Percentiles rank a stretch among this genome's conserved stretches.
phyloP scores from a whole-genome alignment of 1,284 basidiomycete species.

The Vanrija pseudolonga region DNA sequence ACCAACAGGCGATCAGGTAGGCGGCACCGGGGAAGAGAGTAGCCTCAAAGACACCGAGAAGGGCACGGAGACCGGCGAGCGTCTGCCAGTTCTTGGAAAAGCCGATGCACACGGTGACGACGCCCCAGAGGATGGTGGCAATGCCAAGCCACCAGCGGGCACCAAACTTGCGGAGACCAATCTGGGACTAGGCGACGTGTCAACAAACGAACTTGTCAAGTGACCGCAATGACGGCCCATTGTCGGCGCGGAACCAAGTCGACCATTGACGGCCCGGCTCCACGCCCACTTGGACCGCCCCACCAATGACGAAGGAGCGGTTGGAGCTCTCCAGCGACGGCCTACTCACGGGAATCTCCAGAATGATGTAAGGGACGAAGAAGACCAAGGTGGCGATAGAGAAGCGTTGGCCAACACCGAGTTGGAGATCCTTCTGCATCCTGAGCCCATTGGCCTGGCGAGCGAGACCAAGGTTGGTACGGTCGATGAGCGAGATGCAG shows the following conservation, averaged over 20 bases:
- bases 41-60: conserved; percentile 47
- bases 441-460: conserved; percentile 8
- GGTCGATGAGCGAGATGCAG: conserved; percentile 13
- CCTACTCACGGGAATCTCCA: neutral
- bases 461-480: conserved; percentile 23
- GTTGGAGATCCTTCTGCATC: conserved; percentile 28
- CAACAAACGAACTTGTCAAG: neutral
- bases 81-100: conserved; percentile 38
- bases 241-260: too few relatives aligned
- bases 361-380: conserved; percentile 34
- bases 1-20: conserved; percentile 51
- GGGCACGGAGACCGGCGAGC: conserved; percentile 45
- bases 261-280: too few relatives aligned
- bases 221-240: too few relatives aligned
- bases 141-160: conserved; percentile 13
- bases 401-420: conserved; percentile 41
- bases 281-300: too few relatives aligned
- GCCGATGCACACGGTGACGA: conserved; percentile 46
- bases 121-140: conserved; percentile 39
- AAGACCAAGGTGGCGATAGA: conserved; percentile 43
- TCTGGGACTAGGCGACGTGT: conserved; percentile 1
- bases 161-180: conserved; percentile 26
- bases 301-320: too few relatives aligned
- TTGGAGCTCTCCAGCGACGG: neutral
- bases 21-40: conserved; percentile 45